Conservation (phyloP, 306 rosid genomes). For the Vigna radiata region DNA sequence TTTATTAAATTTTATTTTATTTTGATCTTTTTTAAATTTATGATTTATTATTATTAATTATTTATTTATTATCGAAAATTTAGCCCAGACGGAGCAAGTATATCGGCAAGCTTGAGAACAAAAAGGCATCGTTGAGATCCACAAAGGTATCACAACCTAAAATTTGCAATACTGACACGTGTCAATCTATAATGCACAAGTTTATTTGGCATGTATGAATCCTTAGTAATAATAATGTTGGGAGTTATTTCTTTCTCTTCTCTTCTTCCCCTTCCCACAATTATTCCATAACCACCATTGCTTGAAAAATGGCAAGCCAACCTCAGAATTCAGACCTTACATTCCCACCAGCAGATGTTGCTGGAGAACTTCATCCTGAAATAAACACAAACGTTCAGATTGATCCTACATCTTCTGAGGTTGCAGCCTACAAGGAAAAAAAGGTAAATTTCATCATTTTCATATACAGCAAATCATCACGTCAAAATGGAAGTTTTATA, state of each 20-base stretch:
- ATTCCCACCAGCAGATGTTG: slow-evolving; percentile 56
- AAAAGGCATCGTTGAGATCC: slow-evolving; percentile 8
- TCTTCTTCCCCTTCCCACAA: background rate
- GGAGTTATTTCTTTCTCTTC: slow-evolving; percentile 12
- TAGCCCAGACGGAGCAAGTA: slow-evolving; percentile 33
- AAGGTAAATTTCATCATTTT: slow-evolving; percentile 46
- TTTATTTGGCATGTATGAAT: slow-evolving; percentile 1
- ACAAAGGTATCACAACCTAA: slow-evolving; percentile 40
- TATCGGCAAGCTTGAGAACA: slow-evolving; percentile 44
- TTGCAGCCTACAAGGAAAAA: slow-evolving; percentile 55
- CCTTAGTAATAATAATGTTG: slow-evolving; percentile 4
- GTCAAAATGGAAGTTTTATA: no score
- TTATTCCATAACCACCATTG: slow-evolving; percentile 39
- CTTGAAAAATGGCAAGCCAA: slow-evolving; percentile 56
- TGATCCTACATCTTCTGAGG: slow-evolving; percentile 59
- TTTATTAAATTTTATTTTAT: no score
- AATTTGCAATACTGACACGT: slow-evolving; percentile 40
- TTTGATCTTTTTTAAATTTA: no score
- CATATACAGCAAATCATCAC: background rate
- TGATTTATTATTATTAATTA: background rate
- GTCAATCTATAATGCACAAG: slow-evolving; percentile 27
- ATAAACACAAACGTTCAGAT: slow-evolving; percentile 43
- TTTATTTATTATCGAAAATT: slow-evolving; percentile 3
- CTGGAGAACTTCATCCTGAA: slow-evolving; percentile 51
- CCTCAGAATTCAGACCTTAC: slow-evolving; percentile 43